Evolutionary conservation across 129 eudicot genomes (phyloP).

Genomic region (Pittosporum tobira): DNA sequence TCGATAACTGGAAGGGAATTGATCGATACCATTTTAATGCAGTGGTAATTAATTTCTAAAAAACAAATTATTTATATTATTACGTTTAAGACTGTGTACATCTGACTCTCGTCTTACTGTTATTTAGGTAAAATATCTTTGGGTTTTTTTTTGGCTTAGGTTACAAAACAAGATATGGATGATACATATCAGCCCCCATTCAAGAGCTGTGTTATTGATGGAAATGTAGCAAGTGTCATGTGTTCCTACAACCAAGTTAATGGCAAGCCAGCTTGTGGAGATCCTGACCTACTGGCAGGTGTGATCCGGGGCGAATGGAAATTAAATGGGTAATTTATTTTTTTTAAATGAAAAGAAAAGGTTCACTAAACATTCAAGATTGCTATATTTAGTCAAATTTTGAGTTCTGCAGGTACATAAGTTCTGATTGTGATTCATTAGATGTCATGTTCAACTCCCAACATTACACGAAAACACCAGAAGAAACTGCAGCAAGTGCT

Average conservation of each 20-base stretch:
- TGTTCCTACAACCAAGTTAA: constrained; percentile 96
- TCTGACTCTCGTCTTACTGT: too few relatives aligned
- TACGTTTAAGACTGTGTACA: too few relatives aligned
- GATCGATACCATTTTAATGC: constrained; percentile 75
- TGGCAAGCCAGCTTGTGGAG: constrained; percentile 91
- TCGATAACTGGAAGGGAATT: constrained; percentile 89
- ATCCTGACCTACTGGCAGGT: constrained; percentile 63
- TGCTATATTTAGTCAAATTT: neutral
- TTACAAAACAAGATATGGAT: constrained; percentile 84
- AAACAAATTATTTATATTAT: too few relatives aligned
- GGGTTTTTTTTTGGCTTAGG: constrained; percentile 34
- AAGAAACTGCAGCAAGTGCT: constrained; percentile 68
- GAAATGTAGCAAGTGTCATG: constrained; percentile 98
- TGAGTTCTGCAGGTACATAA: constrained; percentile 54
- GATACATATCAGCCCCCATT: constrained; percentile 94
- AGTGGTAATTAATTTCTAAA: too few relatives aligned
- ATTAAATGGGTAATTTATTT: constrained; percentile 90
- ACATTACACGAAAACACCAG: constrained; percentile 67
- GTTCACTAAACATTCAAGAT: neutral
- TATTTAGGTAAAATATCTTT: too few relatives aligned
- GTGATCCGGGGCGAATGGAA: constrained; percentile 91
- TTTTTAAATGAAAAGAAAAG: too few relatives aligned
- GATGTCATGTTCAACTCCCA: constrained; percentile 58
- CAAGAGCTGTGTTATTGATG: constrained; percentile 87
- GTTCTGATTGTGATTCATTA: constrained; percentile 84